Evolutionary conservation across 257 asterid species (phyloP), one percentile per base, ranked within the genome.

Genomic region (Anisodus acutangulus): DNA sequence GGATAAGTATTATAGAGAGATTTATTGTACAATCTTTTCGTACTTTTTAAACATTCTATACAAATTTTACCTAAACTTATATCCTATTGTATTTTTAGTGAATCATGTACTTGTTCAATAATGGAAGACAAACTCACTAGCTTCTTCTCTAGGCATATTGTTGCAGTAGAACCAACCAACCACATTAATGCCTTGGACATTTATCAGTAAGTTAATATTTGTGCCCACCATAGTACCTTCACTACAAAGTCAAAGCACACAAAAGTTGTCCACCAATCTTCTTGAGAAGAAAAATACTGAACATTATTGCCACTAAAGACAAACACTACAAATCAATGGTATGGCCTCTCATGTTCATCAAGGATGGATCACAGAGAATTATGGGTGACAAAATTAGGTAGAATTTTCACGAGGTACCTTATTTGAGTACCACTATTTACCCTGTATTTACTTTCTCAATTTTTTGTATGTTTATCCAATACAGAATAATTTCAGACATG

Each of bases 191-290:
- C 66, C 17, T 22, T 19, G 39, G 9, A 62, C 6, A 62, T 19
- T n/a, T 62, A 62, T 62, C 6, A 62, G 15, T 1, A 62, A 62
- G 13, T 22, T 62, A 62, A 62, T 19, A 62, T 9, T 39, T 69
- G 78, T 41, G 31, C 54, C 53, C 26, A 70, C 4, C 37, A 41
- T 43, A 9, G 55, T 41, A 17, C n/a, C 19, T 67, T 37, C 19
- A 35, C 69, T 63, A 22, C 35, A 49, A 49, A 49, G 10, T 35
- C 10, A 67, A 63, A 26, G 1, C 6, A 63, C 15, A 22, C 22
- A 63, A 63, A 63, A 62, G 69, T 62, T 62, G 68, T 62, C 68
- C 68, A n/a, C 26, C 35, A n/a, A 59, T 59, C 31, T 59, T 59
- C 66, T 59, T 59, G 31, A n/a, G 11, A n/a, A 59, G 66, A 59